These are phyloP conservation scores for Penicillium daleae DNA, from an alignment of 495 filamentous ascomycete genomes.

Conservation along the genomic window DNA sequence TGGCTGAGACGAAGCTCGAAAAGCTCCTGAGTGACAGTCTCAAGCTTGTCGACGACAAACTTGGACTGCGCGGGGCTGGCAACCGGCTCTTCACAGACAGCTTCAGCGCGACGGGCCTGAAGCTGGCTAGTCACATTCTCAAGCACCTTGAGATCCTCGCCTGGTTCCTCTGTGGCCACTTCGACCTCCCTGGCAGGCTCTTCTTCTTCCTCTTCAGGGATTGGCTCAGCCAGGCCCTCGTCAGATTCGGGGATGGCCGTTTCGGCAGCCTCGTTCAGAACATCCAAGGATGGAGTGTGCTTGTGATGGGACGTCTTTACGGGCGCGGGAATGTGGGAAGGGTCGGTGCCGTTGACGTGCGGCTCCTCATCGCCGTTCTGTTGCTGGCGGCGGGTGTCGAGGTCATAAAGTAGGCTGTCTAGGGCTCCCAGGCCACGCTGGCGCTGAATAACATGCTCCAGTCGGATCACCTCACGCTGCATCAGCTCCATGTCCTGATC, in stretches of 20 bases:
- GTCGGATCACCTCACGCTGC: conserved; percentile 91
- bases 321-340: conserved; percentile 15
- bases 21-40: conserved; percentile 89
- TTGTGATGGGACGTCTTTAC: conserved; percentile 34
- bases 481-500: conserved; percentile 96
- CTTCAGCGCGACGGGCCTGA: conserved; percentile 27
- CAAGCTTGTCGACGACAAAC: conserved; percentile 90
- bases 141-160: conserved; percentile 39
- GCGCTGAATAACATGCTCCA: conserved; percentile 94
- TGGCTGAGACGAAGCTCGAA: conserved; percentile 89
- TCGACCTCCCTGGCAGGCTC: conserved; percentile 31
- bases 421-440: conserved; percentile 94
- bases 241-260: conserved; percentile 61
- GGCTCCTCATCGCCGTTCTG: conserved; percentile 53
- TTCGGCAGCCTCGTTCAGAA: conserved; percentile 53
- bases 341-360: conserved; percentile 28
- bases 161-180: conserved; percentile 3
- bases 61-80: conserved; percentile 80
- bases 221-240: conserved; percentile 53
- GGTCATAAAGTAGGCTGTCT: conserved; percentile 86
- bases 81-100: conserved; percentile 34
- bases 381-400: conserved; percentile 78
- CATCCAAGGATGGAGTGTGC: conserved; percentile 47
- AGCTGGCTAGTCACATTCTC: conserved; percentile 38
- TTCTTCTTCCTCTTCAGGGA: conserved; percentile 52